A percentile compares a stretch with the other conserved stretches of the same genome.
These are phyloP conservation scores for Pythium myriotylum DNA, from an alignment of 352 stramenopile species.

Conservation along the genomic window DNA sequence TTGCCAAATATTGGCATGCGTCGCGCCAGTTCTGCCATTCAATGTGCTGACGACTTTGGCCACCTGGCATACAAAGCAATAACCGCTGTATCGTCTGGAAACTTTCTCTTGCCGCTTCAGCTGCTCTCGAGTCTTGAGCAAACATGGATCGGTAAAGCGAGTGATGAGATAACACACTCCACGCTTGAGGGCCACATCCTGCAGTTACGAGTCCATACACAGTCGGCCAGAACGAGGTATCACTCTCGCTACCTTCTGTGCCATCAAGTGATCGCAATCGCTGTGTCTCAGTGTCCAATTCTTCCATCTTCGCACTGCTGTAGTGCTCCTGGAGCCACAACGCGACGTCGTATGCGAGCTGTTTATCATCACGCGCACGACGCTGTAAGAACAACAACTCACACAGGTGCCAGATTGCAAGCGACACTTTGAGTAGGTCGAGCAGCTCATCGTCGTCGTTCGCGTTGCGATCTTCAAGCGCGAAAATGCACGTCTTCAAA, in stretches of 20 bases:
- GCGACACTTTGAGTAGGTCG: slow-evolving; percentile 70
- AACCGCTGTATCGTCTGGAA: slow-evolving; percentile 68
- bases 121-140: slow-evolving; percentile 41
- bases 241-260: slow-evolving; percentile 38
- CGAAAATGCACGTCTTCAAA: slow-evolving; percentile 67
- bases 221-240: slow-evolving; percentile 66
- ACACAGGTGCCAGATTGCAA: slow-evolving; percentile 80
- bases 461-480: slow-evolving; percentile 52
- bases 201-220: slow-evolving; percentile 58
- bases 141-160: slow-evolving; percentile 60
- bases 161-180: slow-evolving; percentile 60
- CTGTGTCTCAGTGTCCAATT: slow-evolving; percentile 45
- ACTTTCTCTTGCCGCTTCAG: slow-evolving; percentile 41
- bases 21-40: slow-evolving; percentile 74
- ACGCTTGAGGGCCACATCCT: slow-evolving; percentile 52
- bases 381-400: slow-evolving; percentile 74
- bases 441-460: slow-evolving; percentile 26
- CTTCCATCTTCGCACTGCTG: slow-evolving; percentile 52
- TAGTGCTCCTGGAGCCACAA: slow-evolving; percentile 82
- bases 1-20: slow-evolving; percentile 57
- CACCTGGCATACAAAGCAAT: slow-evolving; percentile 69
- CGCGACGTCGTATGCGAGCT: slow-evolving; percentile 71
- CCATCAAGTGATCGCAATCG: slow-evolving; percentile 37
- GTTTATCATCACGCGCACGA: slow-evolving; percentile 51
- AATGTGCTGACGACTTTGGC: slow-evolving; percentile 15